Percentiles rank a stretch among this genome's conserved stretches.
Conservation (phyloP, 2,329 filamentous ascomycete species). For the Xylariaceae sp. region DNA sequence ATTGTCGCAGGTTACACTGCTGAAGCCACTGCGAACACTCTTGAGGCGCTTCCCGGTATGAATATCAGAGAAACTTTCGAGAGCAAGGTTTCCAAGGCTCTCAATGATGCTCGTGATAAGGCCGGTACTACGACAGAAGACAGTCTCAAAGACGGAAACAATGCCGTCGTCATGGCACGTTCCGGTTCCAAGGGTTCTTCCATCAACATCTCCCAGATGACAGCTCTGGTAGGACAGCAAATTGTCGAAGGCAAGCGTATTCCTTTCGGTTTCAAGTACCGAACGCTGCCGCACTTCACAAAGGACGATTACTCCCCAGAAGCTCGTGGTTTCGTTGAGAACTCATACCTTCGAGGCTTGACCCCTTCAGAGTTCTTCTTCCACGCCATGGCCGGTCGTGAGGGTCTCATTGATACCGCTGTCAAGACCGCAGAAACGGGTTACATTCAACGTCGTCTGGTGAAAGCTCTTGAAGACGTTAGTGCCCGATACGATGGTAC, state of each 20-base stretch:
- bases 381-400: conserved; percentile 99
- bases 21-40: conserved; percentile 74
- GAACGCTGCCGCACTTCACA: conserved; percentile 93
- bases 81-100: conserved; percentile 86
- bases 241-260: conserved; percentile 98
- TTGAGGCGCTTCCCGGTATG: conserved; percentile 96
- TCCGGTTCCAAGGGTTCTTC: conserved; percentile 98
- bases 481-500: conserved; percentile 98
- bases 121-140: conserved; percentile 89
- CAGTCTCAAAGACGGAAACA: conserved; percentile 92
- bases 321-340: conserved; percentile 95
- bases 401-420: conserved; percentile 98
- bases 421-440: conserved; percentile 99
- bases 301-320: conserved; percentile 99
- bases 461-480: conserved; percentile 96
- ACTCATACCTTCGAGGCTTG: conserved; percentile 92
- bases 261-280: conserved; percentile 98
- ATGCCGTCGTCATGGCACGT: conserved; percentile 90
- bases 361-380: conserved; percentile 98
- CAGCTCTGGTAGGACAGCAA: conserved; percentile 93
- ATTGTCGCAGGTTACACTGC: conserved; percentile 72
- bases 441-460: conserved; percentile 96
- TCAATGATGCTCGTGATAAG: conserved; percentile 94
- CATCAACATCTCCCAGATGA: conserved; percentile 99
- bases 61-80: conserved; percentile 98